Evolutionary conservation across 805 yeast species (phyloP).

Genomic region (Brettanomyces sp.): DNA sequence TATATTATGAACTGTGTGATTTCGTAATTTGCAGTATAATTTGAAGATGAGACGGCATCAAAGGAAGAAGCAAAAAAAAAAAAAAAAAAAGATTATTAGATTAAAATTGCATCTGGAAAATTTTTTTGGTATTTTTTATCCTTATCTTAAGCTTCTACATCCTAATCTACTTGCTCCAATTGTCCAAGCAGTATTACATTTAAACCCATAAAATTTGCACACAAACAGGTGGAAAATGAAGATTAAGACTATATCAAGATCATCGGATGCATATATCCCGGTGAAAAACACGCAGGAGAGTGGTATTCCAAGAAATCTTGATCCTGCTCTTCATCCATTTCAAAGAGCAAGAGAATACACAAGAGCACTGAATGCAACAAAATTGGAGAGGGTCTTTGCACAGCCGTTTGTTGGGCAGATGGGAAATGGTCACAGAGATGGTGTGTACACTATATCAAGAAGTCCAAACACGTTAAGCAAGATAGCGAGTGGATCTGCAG

Average conservation of each 20-base stretch:
- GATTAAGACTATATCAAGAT: slow-evolving; percentile 80
- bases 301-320: slow-evolving; percentile 76
- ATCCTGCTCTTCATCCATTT: slow-evolving; percentile 93
- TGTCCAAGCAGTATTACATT: no score
- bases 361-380: slow-evolving; percentile 88
- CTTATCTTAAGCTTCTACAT: no score
- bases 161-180: no score
- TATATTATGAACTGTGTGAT: no score
- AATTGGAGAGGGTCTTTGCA: slow-evolving; percentile 93
- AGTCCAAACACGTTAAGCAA: slow-evolving; percentile 61
- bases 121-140: no score
- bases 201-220: no score
- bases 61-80: no score
- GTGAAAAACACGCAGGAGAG: slow-evolving; percentile 85
- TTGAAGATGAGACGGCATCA: no score
- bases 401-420: slow-evolving; percentile 93
- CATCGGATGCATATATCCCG: slow-evolving; percentile 88
- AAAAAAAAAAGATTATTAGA: no score
- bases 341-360: slow-evolving; percentile 96
- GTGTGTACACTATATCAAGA: slow-evolving; percentile 80
- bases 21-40: no score
- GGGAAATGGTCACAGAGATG: slow-evolving; percentile 93
- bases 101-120: no score
- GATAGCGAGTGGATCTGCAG: slow-evolving; percentile 89
- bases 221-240: slow-evolving; percentile 37